Evolutionary conservation across 305 asterid species (phyloP).

Genomic region (Fraxinus paxiana): DNA sequence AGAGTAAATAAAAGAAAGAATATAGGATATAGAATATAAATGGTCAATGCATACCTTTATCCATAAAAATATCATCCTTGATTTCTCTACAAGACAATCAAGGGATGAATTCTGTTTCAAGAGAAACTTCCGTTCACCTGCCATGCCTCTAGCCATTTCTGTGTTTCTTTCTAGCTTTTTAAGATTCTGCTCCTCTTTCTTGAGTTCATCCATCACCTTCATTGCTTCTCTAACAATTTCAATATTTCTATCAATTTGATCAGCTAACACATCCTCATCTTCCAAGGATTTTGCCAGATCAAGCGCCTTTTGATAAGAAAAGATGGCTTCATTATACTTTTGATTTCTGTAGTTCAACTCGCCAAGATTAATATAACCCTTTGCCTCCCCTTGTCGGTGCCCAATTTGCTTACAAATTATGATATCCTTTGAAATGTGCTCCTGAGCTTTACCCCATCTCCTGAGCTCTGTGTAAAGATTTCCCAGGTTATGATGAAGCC

Average conservation of each 20-base stretch:
- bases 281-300: slow-evolving; percentile 78
- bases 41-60: slow-evolving; percentile 38
- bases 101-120: slow-evolving; percentile 65
- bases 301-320: slow-evolving; percentile 71
- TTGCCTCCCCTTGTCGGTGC: slow-evolving; percentile 93
- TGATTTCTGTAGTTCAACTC: slow-evolving; percentile 72
- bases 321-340: slow-evolving; percentile 64
- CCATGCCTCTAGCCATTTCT: slow-evolving; percentile 60
- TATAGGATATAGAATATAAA: slow-evolving; percentile 9
- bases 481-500: slow-evolving; percentile 98
- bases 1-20: slow-evolving; percentile 18
- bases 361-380: slow-evolving; percentile 85
- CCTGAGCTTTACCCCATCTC: slow-evolving; percentile 65
- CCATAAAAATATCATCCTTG: slow-evolving; percentile 71
- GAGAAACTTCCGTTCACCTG: slow-evolving; percentile 60
- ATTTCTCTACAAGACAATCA: slow-evolving; percentile 72
- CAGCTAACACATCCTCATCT: slow-evolving; percentile 66
- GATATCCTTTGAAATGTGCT: slow-evolving; percentile 72
- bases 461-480: slow-evolving; percentile 72
- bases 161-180: slow-evolving; percentile 70
- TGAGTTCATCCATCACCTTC: slow-evolving; percentile 60
- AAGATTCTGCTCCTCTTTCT: slow-evolving; percentile 70
- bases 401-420: slow-evolving; percentile 61
- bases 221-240: slow-evolving; percentile 58
- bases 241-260: slow-evolving; percentile 63